Evolutionary conservation across 768 basidiomycete genomes (phyloP).

Genomic region (Psilocybe azurescens): DNA sequence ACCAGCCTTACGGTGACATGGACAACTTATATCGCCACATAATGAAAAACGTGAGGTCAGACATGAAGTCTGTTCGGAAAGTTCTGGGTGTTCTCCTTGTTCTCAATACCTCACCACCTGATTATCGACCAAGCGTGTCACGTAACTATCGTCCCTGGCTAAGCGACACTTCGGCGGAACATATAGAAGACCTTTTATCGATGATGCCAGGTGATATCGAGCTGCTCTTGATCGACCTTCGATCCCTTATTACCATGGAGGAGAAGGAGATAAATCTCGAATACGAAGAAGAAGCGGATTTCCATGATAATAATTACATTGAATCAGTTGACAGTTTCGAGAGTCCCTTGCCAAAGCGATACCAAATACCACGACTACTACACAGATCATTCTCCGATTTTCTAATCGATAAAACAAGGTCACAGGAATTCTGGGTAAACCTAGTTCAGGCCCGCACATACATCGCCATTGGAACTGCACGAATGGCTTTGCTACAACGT

Average conservation of each 20-base stretch:
- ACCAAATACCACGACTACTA: not conserved
- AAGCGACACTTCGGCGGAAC: not conserved
- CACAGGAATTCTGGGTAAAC: not conserved
- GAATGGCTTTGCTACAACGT: too few relatives aligned
- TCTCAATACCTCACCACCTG: not conserved
- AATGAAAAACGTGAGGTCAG: not conserved
- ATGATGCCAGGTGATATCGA: not conserved
- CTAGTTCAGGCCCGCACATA: too few relatives aligned
- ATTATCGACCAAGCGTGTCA: not conserved
- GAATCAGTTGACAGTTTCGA: too few relatives aligned
- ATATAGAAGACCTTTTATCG: not conserved
- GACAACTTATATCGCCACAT: slow-evolving; percentile 4
- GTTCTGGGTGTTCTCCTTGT: not conserved
- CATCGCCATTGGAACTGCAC: too few relatives aligned
- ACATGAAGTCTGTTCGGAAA: not conserved
- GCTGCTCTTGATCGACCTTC: not conserved
- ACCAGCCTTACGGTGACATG: not conserved
- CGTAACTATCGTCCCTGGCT: too few relatives aligned
- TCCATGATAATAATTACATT: too few relatives aligned
- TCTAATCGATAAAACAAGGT: not conserved
- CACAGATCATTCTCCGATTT: slow-evolving; percentile 5
- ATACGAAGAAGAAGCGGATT: too few relatives aligned
- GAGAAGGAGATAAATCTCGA: too few relatives aligned
- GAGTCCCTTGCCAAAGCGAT: not conserved
- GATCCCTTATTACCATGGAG: not conserved